Base-by-base conservation (phyloP, 1,284 basidiomycete species). In the Omphalotus olearius region DNA sequence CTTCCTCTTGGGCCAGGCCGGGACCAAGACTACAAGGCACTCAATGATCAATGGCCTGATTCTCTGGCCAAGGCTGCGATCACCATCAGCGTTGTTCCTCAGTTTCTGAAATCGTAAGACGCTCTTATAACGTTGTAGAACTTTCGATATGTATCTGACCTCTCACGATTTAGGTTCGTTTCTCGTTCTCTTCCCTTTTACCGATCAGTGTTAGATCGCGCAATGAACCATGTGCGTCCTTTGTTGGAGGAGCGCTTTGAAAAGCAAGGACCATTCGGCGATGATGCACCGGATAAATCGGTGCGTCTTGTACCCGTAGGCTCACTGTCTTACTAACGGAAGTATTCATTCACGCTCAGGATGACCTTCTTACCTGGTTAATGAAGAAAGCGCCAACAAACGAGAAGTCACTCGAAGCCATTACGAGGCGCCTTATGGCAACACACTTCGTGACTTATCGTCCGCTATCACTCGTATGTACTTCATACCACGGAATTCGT, bases 161-260 rank as follows among this genome's bases (percentile, higher is more conserved):
- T 33, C 7, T 9, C 4, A 33, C 9, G 30, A 33, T 9, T 33
- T 33, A 33, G 30, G 4, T 13, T 4, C 9, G 30, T 33, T 10
- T 9, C 30, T 33, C 30, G 30, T 13, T 33, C 13, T 9, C 7
- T 33, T 3, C 9, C 13, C 7, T 33, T 33, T 33, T 33, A 33
- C 13, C 60, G 59, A 28, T 53, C 44, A 5, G 63, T 58, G 33
- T 51, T 68, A 20, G 57, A 69, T 51, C 59, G 60, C 16, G 64
- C 65, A 2, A 51, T 66, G 25, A 59, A 58, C 13, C 64, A 69
- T 57, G 54, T 78, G 0, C 61, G 59, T 13, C 70, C 74, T 1
- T 61, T 74, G 39, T 66, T 80, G 17, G 62, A 71, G 41, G 71
- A 76, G 47, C 68, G 76, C 7, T 60, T 70, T 25, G 56, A 57